phyloP scores from a whole-genome alignment of 495 filamentous ascomycete genomes.

The Xylaria sp. region DNA sequence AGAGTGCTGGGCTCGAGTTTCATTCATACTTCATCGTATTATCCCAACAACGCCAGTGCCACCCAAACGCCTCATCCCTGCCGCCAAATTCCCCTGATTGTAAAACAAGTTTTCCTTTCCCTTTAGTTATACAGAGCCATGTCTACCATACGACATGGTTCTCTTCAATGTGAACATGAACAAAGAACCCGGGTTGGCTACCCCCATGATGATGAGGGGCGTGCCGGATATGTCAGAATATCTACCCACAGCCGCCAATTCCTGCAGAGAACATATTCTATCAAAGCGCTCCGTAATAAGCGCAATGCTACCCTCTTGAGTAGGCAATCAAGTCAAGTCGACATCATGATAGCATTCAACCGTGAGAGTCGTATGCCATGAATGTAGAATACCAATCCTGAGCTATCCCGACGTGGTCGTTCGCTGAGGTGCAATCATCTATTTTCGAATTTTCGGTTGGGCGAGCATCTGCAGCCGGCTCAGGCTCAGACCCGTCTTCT shows the following conservation, averaged over 20 bases:
- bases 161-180: neutral
- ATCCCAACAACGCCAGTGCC: conserved; percentile 5
- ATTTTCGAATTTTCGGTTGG: conserved; percentile 58
- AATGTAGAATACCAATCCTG: neutral
- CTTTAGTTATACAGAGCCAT: conserved; percentile 22
- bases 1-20: neutral
- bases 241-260: neutral
- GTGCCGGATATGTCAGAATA: neutral
- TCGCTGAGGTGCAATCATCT: neutral
- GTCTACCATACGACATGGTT: neutral
- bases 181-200: neutral
- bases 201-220: neutral
- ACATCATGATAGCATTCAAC: conserved; percentile 5
- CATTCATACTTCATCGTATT: neutral
- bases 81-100: neutral
- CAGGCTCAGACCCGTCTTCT: conserved; percentile 53
- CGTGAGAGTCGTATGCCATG: neutral
- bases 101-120: neutral
- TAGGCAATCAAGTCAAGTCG: neutral
- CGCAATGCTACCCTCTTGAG: neutral
- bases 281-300: neutral
- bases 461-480: conserved; percentile 61
- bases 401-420: neutral
- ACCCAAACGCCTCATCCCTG: conserved; percentile 8
- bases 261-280: neutral